phyloP scores from a whole-genome alignment of 345 rosid species.

The Iberis pinnata region DNA sequence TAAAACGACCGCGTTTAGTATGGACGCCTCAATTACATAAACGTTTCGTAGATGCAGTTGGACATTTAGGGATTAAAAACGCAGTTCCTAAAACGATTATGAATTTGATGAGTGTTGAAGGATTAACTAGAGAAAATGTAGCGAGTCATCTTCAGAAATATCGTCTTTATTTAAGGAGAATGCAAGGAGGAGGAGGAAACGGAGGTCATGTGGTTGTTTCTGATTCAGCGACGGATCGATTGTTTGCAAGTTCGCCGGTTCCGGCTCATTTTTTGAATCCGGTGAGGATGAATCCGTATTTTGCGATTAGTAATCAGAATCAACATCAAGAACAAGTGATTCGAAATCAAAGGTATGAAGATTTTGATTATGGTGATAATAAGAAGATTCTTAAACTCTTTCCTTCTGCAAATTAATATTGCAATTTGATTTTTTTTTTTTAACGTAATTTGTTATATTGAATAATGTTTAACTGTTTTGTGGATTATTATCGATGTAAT shows the following conservation, averaged over 20 bases:
- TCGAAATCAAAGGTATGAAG: conserved; percentile 25
- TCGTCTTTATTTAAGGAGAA: conserved; percentile 78
- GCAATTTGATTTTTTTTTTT: neutral
- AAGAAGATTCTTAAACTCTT: conserved; percentile 27
- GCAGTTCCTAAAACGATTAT: conserved; percentile 97
- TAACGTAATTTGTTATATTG: conserved; percentile 1
- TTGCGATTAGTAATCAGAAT: too few species aligned
- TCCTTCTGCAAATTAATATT: conserved; percentile 15
- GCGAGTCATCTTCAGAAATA: conserved; percentile 95
- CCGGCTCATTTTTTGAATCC: conserved; percentile 23
- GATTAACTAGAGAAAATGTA: conserved; percentile 86
- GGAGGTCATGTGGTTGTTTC: conserved; percentile 49
- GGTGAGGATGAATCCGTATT: conserved; percentile 7
- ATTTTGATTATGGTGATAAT: conserved; percentile 9
- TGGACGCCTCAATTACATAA: conserved; percentile 98
- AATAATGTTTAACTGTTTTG: too few species aligned
- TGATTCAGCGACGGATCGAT: conserved; percentile 39
- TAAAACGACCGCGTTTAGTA: conserved; percentile 77
- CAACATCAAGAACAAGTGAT: conserved; percentile 23
- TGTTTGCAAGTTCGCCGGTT: conserved; percentile 45
- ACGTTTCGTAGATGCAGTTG: conserved; percentile 87
- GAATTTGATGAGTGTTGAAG: conserved; percentile 96
- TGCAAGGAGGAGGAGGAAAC: conserved; percentile 50
- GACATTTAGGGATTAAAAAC: conserved; percentile 76
- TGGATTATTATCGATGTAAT: too few species aligned